These are phyloP conservation scores for Penicillium psychrosexuale DNA, from an alignment of 2,329 filamentous ascomycete species.

Conservation along the genomic window DNA sequence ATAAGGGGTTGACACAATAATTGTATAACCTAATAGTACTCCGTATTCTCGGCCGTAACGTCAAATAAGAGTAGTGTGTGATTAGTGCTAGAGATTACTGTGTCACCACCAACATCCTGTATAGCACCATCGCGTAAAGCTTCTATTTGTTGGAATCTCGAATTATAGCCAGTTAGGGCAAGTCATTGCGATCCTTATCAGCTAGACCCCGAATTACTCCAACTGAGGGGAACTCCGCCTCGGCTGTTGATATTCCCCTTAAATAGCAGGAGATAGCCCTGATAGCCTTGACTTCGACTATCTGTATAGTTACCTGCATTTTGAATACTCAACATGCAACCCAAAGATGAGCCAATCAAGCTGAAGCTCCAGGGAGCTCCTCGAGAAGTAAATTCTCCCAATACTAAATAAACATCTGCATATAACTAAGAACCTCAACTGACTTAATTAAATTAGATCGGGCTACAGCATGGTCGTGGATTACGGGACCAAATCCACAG, in stretches of 20 bases:
- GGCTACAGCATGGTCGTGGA: conserved; percentile 45
- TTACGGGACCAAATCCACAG: conserved; percentile 42
- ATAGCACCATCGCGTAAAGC: background rate
- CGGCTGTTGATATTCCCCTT: background rate
- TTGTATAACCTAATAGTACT: too few relatives aligned
- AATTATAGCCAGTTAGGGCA: conserved; percentile 8
- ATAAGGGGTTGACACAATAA: background rate
- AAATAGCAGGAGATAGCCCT: background rate
- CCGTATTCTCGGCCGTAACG: background rate
- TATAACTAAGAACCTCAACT: background rate
- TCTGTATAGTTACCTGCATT: background rate
- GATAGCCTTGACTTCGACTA: background rate
- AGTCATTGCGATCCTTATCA: conserved; percentile 15
- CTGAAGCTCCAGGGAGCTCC: conserved; percentile 26
- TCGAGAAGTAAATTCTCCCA: conserved; percentile 23
- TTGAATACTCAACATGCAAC: conserved; percentile 46
- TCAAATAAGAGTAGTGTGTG: background rate
- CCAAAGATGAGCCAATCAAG: conserved; percentile 19
- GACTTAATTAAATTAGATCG: conserved; percentile 41
- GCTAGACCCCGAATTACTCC: conserved; percentile 20
- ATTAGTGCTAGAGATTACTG: background rate
- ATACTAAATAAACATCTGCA: background rate
- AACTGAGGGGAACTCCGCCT: conserved; percentile 9
- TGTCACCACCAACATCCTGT: background rate
- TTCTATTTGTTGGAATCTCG: background rate